phyloP scores from a whole-genome alignment of 2,329 filamentous ascomycete genomes.

The Colletotrichum trifolii region DNA sequence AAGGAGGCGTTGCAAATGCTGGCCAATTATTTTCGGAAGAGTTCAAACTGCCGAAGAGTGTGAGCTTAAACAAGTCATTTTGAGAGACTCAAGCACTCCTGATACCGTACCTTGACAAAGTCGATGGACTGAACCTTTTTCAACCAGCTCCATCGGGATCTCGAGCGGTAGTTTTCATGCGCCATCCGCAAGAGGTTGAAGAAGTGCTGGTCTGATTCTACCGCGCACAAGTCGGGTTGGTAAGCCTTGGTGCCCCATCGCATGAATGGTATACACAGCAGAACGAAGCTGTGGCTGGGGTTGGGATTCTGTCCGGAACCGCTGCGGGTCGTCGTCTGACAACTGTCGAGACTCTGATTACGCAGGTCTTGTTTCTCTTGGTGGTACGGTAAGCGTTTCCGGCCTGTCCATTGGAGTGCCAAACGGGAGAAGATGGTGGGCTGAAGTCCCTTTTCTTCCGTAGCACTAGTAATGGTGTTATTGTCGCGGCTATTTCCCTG shows the following conservation, averaged over 20 bases:
- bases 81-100: too few species aligned
- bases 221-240: not conserved
- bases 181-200: not conserved
- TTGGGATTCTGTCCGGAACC: too few species aligned
- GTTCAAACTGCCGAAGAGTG: not conserved
- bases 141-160: not conserved
- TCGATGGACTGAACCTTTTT: not conserved
- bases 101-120: slow-evolving; percentile 2
- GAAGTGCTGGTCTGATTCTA: slow-evolving; percentile 6
- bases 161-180: not conserved
- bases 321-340: too few species aligned
- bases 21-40: not conserved
- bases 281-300: not conserved
- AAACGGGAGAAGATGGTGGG: fast-evolving
- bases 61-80: too few species aligned
- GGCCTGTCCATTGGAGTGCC: too few species aligned
- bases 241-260: slow-evolving; percentile 1
- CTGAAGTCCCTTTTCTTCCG: too few species aligned
- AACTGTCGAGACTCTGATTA: too few species aligned
- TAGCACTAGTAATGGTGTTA: too few species aligned
- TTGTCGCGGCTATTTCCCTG: too few species aligned
- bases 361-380: too few species aligned
- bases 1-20: not conserved
- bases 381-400: fast-evolving
- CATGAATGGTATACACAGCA: slow-evolving; percentile 2